Base-by-base conservation (phyloP, 768 basidiomycete species). In the Saitozyma sp. region DNA sequence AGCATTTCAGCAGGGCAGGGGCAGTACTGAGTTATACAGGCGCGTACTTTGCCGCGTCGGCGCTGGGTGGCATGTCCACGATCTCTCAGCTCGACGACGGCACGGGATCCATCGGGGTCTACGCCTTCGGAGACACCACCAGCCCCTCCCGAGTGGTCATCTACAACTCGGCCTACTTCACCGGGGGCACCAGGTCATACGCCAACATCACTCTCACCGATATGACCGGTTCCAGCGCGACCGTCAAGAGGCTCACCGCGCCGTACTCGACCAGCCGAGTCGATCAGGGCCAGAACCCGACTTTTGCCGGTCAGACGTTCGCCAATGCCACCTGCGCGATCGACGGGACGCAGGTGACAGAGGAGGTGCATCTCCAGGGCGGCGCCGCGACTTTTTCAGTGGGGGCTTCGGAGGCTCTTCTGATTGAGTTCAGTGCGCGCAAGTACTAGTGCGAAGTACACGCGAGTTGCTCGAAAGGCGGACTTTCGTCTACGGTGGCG, bases 101-200 rank as follows among this genome's bases (percentile, higher is more conserved):
- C 39, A 69, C 74, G 13, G 59, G 70, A 11, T 66, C 73, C 29
- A 61, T 80, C 9, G 81, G 70, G 7, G 64, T 65, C 0, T 82
- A 82, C 64, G 79, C 70, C 6, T 66, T 80, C 9, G 82, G 70
- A 64, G 39, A 46, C 8, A 43, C 70, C 11, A 65, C 63, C 53
- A 43, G 46, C 6, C 79, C 78, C 7, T 61, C 78, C 2, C 78
- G 80, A 17, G 62, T 78, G 16, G 71, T 82, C 17, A 59, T 81
- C n/a, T 68, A 78, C 66, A 82, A 81, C 67, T 79, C 79, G 9
- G 72, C 71, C 58, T 81, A 80, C 66, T 82, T 74, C 53, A 78
- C 78, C 59, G 75, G 76, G 9, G 79, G 78, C 7, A 67, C 81
- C n/a, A 78, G 80, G 10, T 38, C 76, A n/a, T 74, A 50, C 56